Evolutionary conservation across 2,329 filamentous ascomycete species (phyloP).

Genomic region (Fusarium setosum): DNA sequence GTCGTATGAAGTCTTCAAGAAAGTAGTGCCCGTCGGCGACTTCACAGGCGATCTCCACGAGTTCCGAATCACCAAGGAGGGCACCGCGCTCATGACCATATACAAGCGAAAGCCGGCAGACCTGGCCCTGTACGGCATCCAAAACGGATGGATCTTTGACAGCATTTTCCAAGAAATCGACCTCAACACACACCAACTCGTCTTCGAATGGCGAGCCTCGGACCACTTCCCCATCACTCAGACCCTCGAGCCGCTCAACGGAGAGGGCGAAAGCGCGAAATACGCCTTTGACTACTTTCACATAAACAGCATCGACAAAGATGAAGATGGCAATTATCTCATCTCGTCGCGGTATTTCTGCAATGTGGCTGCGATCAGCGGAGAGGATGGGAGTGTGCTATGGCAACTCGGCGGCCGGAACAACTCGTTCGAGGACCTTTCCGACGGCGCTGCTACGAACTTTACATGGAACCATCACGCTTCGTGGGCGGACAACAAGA

Average conservation of each 20-base stretch:
- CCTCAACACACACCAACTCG: constrained; percentile 58
- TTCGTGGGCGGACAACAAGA: constrained; percentile 61
- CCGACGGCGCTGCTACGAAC: constrained; percentile 47
- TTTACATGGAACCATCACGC: constrained; percentile 65
- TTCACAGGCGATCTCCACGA: constrained; percentile 49
- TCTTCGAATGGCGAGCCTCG: constrained; percentile 59
- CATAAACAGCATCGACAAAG: constrained; percentile 67
- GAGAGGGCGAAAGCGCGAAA: constrained; percentile 38
- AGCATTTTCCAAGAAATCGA: constrained; percentile 59
- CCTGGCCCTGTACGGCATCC: constrained; percentile 37
- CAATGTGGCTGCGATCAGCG: constrained; percentile 59
- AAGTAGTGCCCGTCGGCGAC: constrained; percentile 37
- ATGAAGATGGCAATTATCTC: constrained; percentile 61
- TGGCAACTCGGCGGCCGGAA: constrained; percentile 65
- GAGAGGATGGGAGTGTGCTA: constrained; percentile 57
- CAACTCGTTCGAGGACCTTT: constrained; percentile 51
- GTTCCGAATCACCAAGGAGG: constrained; percentile 52
- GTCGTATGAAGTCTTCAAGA: constrained; percentile 43
- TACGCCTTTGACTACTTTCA: constrained; percentile 66
- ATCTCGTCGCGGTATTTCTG: constrained; percentile 64
- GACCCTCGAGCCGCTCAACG: constrained; percentile 25
- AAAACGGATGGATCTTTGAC: constrained; percentile 46
- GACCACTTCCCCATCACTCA: constrained; percentile 43
- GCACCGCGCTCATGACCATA: constrained; percentile 54
- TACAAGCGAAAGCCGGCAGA: constrained; percentile 47